Conservation (phyloP, 129 eudicot genomes). For the Tagetes erecta region DNA sequence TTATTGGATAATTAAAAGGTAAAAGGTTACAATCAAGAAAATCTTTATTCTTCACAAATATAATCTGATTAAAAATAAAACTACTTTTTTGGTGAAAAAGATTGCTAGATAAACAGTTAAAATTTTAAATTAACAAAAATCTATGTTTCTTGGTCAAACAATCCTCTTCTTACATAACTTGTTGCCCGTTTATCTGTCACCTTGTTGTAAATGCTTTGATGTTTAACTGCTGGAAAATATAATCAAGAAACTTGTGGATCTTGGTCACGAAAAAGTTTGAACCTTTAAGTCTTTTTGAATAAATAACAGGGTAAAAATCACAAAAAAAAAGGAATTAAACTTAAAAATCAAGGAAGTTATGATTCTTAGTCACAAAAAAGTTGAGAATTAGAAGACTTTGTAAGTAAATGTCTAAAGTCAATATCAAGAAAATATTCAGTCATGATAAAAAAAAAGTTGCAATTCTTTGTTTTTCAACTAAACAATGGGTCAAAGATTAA, state of each 20-base stretch:
- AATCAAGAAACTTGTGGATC: constrained; percentile 19
- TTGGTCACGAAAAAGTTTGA: constrained; percentile 15
- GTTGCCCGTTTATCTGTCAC: too few relatives aligned
- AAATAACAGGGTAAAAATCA: background rate
- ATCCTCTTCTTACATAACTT: background rate
- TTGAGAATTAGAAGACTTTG: background rate
- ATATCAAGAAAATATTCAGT: constrained; percentile 5
- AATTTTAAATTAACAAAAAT: background rate
- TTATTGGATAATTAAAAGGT: constrained; percentile 5
- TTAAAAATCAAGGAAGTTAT: background rate
- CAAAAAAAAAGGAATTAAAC: too few relatives aligned
- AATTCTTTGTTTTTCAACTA: background rate
- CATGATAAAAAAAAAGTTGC: constrained; percentile 2
- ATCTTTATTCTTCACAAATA: background rate
- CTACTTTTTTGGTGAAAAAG: background rate
- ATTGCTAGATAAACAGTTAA: background rate
- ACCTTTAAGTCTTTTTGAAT: background rate
- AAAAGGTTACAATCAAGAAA: background rate
- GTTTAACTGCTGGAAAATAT: background rate
- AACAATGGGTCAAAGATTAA: background rate
- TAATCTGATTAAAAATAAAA: background rate
- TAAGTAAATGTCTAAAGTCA: background rate
- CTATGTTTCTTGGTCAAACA: background rate
- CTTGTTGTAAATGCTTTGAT: too few relatives aligned
- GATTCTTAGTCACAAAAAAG: constrained; percentile 3